Evolutionary conservation across 805 yeast species (phyloP).

Genomic region (Wickerhamomyces alni): DNA sequence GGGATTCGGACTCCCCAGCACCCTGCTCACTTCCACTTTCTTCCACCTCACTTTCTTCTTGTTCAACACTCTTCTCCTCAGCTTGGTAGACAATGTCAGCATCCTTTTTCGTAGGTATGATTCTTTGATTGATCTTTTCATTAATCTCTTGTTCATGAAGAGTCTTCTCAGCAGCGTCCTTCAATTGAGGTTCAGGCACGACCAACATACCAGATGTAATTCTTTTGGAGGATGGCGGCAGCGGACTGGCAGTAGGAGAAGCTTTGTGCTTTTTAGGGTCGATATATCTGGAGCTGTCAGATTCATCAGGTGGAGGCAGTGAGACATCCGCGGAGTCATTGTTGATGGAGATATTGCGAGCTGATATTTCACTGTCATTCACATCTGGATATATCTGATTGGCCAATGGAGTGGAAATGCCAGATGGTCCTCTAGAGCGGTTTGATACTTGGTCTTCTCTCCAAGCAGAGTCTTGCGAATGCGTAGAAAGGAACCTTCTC

Average conservation of each 20-base stretch:
- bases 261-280: slow-evolving; percentile 20
- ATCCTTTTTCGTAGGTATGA: slow-evolving; percentile 17
- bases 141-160: slow-evolving; percentile 31
- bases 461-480: slow-evolving; percentile 12
- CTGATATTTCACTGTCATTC: slow-evolving; percentile 12
- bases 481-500: slow-evolving; percentile 12
- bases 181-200: slow-evolving; percentile 37
- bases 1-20: too few relatives aligned
- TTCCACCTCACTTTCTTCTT: neutral
- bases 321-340: slow-evolving; percentile 29
- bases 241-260: slow-evolving; percentile 13
- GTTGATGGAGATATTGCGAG: slow-evolving; percentile 24
- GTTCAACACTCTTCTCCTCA: neutral
- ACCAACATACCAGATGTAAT: slow-evolving; percentile 38
- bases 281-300: slow-evolving; percentile 10
- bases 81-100: neutral
- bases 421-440: neutral
- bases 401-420: slow-evolving; percentile 29
- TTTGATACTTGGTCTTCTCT: neutral
- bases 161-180: slow-evolving; percentile 33
- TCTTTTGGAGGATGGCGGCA: slow-evolving; percentile 27
- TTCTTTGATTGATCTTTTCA: slow-evolving; percentile 19
- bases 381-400: slow-evolving; percentile 31
- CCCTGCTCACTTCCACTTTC: neutral
- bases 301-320: slow-evolving; percentile 22